Conservation (phyloP, 2,329 filamentous ascomycete species). For the Trichoderma lentiforme region DNA sequence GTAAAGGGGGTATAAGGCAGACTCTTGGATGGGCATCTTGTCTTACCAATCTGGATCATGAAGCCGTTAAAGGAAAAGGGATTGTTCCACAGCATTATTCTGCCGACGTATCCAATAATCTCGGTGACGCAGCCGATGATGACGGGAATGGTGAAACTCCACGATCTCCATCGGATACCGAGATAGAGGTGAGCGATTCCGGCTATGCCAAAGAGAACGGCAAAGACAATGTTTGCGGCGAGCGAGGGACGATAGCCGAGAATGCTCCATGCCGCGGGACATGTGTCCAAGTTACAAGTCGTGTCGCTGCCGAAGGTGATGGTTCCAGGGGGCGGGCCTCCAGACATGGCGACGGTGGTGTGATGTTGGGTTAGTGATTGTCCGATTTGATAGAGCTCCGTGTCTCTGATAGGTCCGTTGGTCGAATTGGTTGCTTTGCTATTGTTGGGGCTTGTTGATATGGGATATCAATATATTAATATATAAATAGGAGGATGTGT, state of each 20-base stretch:
- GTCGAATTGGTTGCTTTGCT: background rate
- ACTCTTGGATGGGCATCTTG: background rate
- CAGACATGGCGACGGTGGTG: background rate
- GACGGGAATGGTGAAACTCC: slow-evolving; percentile 51
- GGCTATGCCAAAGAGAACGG: slow-evolving; percentile 47
- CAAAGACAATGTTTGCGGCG: slow-evolving; percentile 50
- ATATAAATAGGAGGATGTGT: background rate
- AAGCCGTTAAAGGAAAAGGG: slow-evolving; percentile 59
- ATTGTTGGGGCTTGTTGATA: background rate
- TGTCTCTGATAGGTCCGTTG: background rate
- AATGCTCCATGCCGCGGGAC: slow-evolving; percentile 45
- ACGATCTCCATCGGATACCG: slow-evolving; percentile 46
- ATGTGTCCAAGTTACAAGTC: slow-evolving; percentile 48
- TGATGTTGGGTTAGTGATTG: background rate
- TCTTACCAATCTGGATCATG: slow-evolving; percentile 61
- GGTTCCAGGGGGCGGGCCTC: slow-evolving; percentile 19
- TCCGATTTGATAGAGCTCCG: background rate
- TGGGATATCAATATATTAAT: background rate
- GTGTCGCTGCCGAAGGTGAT: slow-evolving; percentile 42
- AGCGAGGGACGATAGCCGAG: slow-evolving; percentile 55
- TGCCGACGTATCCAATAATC: slow-evolving; percentile 60
- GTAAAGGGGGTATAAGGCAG: background rate
- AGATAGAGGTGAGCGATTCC: slow-evolving; percentile 41
- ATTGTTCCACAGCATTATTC: slow-evolving; percentile 55
- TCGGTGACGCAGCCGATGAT: slow-evolving; percentile 54